Evolutionary conservation across 371 early-diverging fungal genomes (phyloP), one percentile per base, ranked within the genome.

Genomic region (Saksenaea oblongispora): DNA sequence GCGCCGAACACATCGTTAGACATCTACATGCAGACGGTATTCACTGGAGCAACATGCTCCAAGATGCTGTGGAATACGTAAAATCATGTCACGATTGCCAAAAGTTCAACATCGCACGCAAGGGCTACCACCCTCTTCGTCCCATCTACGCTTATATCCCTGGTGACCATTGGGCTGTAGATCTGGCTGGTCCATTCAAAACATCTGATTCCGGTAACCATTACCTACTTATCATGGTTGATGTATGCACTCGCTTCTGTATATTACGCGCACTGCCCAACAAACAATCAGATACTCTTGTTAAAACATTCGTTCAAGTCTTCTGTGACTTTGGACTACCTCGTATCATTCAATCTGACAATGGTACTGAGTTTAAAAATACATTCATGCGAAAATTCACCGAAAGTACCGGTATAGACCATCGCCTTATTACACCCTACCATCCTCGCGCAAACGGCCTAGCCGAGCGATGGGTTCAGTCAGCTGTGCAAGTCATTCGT

Each of bases 361-460:
- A 74, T 63, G 78, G 78, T 22, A 62, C 61, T 18, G 72, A 77
- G 61, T 74, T 67, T 22, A 47, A 54, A 2, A 72, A 72, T 53
- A 22, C 4, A 2, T 34, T 61, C 14, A 53, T 61, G 53, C 31
- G 36, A 17, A 34, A 31, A 28, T 28, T 65, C 11, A 36, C 15
- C 13, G 27, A 59, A 54, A 34, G 8, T 8, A 22, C 57, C 17
- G 57, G 57, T 8, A 26, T 63, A 14, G 42, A 56, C 18, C 63
- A 63, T 56, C 5, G 57, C 8, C 34, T 56, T 0, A 36, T 35
- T 10, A 26, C 17, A 24, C 64, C 64, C 17, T 64, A 58, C 13
- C 54, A 58, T 26, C 64, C 64, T 7, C 14, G 39, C 10, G 53
- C 53, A 9, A 57, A 62, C 28, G 62, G 62, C 13, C 15, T 34